Base-by-base conservation (phyloP, 177 flowering plant species). In the Vitis hybrid region DNA sequence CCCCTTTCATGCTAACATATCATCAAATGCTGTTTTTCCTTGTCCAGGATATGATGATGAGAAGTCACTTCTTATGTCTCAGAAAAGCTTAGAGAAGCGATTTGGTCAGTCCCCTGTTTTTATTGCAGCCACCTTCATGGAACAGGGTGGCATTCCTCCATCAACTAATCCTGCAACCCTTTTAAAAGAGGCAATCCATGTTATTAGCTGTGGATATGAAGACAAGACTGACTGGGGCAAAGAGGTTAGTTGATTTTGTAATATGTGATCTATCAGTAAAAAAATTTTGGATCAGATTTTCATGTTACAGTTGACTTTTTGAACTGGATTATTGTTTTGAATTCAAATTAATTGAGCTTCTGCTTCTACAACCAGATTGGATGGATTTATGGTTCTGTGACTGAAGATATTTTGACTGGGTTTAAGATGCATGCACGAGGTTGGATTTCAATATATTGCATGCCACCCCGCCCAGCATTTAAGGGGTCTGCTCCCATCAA, bases 401-500 rank as follows among this genome's bases (percentile, higher is more conserved):
- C 99, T 10, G 99, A 95, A 82, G 99, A 95, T 85, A 95, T 95
- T 83, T 82, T 95, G 33, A 95, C 99, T 65, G 99, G 99, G 57
- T 95, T 95, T 64, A 95, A 95, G 76, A 95, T 95, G 99, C 99
- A 95, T 76, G 91, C 97, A 58, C 92, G 98, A 53, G 99, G 99
- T 70, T 95, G 99, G 99, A 85, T 88, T 62, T 95, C 99, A 5
- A 77, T 95, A 39, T 95, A 95, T 69, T 95, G 99, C 78, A 85
- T 93, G 97, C 99, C 99, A 66, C 90, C 90, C 12, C 94, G 98
- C 15, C 97, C 98, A 7, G 98, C 99, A 56, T 95, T 95, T 57
- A 95, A 95, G 86, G 99, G 99, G 10, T 95, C 99, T 82, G 99
- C 99, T 59, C 99, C 99, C n/a, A 92, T 95, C 78, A 95, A 95